Percentiles rank a stretch among this genome's conserved stretches.
phyloP scores from a whole-genome alignment of 1,284 basidiomycete genomes.

The Ustilago crameri region DNA sequence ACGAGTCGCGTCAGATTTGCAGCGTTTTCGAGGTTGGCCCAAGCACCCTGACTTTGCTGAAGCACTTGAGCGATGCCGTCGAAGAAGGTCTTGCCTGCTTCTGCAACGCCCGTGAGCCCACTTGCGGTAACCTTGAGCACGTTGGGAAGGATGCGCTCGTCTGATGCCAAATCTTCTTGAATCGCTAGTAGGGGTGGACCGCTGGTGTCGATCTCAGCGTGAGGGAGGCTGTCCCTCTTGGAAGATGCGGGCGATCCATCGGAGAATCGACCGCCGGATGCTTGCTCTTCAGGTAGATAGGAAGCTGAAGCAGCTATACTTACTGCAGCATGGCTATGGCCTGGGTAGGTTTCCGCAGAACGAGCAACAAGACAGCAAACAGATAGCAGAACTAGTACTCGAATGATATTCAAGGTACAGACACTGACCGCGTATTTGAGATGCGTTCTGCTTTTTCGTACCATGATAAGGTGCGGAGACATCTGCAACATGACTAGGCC shows the following conservation, averaged over 20 bases:
- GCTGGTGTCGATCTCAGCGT: conserved; percentile 9
- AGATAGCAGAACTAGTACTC: too few species aligned
- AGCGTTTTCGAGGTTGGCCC: conserved; percentile 32
- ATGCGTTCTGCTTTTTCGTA: too few species aligned
- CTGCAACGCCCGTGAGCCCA: conserved; percentile 30
- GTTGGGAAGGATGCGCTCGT: conserved; percentile 22
- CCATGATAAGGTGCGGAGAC: too few species aligned
- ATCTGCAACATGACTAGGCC: too few species aligned
- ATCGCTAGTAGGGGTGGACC: conserved; percentile 6
- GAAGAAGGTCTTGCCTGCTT: conserved; percentile 31
- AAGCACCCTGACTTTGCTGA: conserved; percentile 33
- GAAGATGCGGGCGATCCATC: conserved; percentile 4
- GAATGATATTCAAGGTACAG: too few species aligned
- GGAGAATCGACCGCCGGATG: not conserved
- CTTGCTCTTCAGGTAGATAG: conserved; percentile 4
- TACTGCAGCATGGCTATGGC: conserved; percentile 10
- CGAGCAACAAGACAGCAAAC: too few species aligned
- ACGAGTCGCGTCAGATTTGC: conserved; percentile 28
- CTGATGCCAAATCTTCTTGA: conserved; percentile 13
- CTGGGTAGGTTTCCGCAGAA: not conserved
- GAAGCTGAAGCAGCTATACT: conserved; percentile 16
- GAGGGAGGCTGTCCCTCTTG: conserved; percentile 14
- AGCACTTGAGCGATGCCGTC: conserved; percentile 36
- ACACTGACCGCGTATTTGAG: too few species aligned
- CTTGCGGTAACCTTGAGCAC: conserved; percentile 25